Evolutionary conservation across 257 asterid genomes (phyloP).

Genomic region (Dorcoceras hygrometricum): DNA sequence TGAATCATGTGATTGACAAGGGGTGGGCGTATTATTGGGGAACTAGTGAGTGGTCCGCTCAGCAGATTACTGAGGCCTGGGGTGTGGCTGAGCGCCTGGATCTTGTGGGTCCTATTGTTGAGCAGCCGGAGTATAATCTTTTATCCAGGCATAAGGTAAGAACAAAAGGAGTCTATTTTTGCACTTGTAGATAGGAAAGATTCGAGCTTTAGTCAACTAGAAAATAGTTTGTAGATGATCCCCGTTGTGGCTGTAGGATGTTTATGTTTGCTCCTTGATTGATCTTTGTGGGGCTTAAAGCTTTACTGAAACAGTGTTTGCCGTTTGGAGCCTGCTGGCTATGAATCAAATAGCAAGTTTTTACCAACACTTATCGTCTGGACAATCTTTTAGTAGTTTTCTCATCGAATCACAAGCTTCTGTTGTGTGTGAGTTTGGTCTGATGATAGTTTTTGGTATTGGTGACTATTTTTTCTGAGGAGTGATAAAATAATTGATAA

Average conservation of each 20-base stretch:
- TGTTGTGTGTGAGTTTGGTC: background rate
- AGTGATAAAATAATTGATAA: too few relatives aligned
- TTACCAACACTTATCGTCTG: background rate
- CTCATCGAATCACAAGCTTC: background rate
- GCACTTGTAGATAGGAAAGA: background rate
- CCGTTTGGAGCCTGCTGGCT: background rate
- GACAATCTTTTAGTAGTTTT: background rate
- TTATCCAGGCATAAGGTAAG: conserved; percentile 84
- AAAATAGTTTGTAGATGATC: background rate
- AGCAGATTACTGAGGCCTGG: conserved; percentile 99
- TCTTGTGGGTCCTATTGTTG: conserved; percentile 92
- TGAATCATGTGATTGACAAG: conserved; percentile 90
- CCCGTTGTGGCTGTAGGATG: background rate
- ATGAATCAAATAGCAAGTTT: background rate
- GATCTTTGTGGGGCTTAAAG: background rate
- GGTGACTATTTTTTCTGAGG: too few relatives aligned
- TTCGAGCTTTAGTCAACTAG: background rate
- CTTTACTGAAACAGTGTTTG: background rate
- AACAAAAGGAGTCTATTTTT: background rate
- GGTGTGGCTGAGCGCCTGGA: conserved; percentile 75
- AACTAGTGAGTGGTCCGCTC: conserved; percentile 97
- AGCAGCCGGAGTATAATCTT: conserved; percentile 95
- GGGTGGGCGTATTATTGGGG: conserved; percentile 99
- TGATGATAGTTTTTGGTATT: background rate
- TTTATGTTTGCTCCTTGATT: background rate